Conservation (phyloP, 2,329 filamentous ascomycete genomes). For the Dactylellina leptospora region DNA sequence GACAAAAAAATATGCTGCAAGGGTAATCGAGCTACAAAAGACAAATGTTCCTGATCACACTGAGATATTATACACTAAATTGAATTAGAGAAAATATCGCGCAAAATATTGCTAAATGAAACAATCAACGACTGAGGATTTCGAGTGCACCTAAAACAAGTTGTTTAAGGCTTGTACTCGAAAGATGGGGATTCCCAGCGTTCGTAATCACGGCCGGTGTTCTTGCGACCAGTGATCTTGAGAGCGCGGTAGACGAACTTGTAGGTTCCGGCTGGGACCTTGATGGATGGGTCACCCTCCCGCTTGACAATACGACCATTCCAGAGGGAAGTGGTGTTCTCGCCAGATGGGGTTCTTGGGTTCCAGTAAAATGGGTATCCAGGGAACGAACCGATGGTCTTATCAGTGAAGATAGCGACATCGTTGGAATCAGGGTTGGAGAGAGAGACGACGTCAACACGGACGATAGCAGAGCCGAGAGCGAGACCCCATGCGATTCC, state of each 20-base stretch:
- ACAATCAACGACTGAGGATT: neutral
- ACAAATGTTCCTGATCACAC: no score
- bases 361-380: slow-evolving; percentile 46
- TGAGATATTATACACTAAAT: slow-evolving; percentile 48
- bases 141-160: neutral
- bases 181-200: slow-evolving; percentile 47
- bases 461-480: slow-evolving; percentile 40
- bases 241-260: slow-evolving; percentile 51
- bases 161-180: slow-evolving; percentile 22
- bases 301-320: slow-evolving; percentile 43
- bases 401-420: slow-evolving; percentile 40
- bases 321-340: slow-evolving; percentile 23
- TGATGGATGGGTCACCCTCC: slow-evolving; percentile 39
- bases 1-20: slow-evolving; percentile 23
- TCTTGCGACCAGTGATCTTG: slow-evolving; percentile 42
- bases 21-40: slow-evolving; percentile 23
- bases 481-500: slow-evolving; percentile 36
- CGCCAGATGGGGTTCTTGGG: slow-evolving; percentile 27
- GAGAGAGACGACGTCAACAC: slow-evolving; percentile 38
- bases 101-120: neutral
- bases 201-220: slow-evolving; percentile 49
- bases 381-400: slow-evolving; percentile 44
- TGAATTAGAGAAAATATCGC: slow-evolving; percentile 7
- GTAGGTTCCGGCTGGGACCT: slow-evolving; percentile 44
- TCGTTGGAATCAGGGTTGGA: slow-evolving; percentile 38